Conservation (phyloP, 495 filamentous ascomycete genomes). For the Coniosporium apollinis region DNA sequence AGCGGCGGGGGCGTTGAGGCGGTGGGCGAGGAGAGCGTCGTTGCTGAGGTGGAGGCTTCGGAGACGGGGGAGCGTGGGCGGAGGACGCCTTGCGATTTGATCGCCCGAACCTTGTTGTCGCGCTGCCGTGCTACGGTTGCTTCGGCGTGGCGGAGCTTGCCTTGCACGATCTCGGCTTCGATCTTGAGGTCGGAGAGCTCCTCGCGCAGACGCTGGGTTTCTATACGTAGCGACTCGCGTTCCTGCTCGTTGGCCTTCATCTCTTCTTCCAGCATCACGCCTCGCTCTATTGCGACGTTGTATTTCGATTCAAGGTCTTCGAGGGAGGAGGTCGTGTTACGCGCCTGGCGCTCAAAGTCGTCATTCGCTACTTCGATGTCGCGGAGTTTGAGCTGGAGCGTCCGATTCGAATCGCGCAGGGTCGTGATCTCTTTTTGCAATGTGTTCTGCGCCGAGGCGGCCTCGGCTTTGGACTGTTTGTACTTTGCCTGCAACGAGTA, state of each 20-base stretch:
- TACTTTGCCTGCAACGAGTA: slow-evolving; percentile 75
- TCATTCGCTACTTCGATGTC: slow-evolving; percentile 97
- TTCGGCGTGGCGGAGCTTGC: slow-evolving; percentile 66
- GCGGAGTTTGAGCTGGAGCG: slow-evolving; percentile 63
- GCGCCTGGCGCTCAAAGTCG: slow-evolving; percentile 90
- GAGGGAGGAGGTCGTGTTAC: slow-evolving; percentile 82
- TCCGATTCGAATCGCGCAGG: slow-evolving; percentile 67
- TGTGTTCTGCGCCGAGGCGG: slow-evolving; percentile 59
- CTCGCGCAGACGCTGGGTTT: slow-evolving; percentile 71
- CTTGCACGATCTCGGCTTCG: slow-evolving; percentile 83
- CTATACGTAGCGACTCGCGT: slow-evolving; percentile 70
- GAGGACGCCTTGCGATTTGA: slow-evolving; percentile 21
- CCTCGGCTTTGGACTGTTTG: slow-evolving; percentile 83
- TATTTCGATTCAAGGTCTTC: slow-evolving; percentile 96
- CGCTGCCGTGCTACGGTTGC: slow-evolving; percentile 33
- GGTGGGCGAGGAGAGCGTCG: slow-evolving; percentile 23
- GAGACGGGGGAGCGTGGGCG: slow-evolving; percentile 28
- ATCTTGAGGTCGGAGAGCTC: slow-evolving; percentile 86
- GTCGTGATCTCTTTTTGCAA: slow-evolving; percentile 93
- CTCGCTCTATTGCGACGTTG: slow-evolving; percentile 80
- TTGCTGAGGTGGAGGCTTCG: slow-evolving; percentile 26
- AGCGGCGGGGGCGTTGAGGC: slow-evolving; percentile 42
- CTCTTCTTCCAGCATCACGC: slow-evolving; percentile 88
- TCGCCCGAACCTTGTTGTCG: slow-evolving; percentile 31
- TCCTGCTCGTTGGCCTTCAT: slow-evolving; percentile 81